Evolutionary conservation across 805 yeast genomes (phyloP).

Genomic region (Isabelozyma rhagii): DNA sequence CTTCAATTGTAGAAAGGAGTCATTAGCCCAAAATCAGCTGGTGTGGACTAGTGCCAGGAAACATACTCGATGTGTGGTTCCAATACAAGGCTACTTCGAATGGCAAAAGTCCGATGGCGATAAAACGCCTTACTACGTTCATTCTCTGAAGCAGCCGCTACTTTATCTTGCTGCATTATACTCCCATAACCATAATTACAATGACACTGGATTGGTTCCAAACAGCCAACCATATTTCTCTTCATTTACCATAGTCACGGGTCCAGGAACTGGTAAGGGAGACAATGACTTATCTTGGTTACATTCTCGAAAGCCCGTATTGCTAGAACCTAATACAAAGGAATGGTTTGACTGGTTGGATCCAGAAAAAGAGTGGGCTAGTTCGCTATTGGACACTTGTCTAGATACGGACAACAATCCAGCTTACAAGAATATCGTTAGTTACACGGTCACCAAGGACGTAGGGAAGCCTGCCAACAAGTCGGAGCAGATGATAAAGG

Average conservation of each 20-base stretch:
- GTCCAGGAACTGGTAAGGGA: conserved; percentile 47
- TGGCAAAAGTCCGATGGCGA: conserved; percentile 51
- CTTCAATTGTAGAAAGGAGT: conserved; percentile 75
- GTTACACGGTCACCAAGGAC: conserved; percentile 54
- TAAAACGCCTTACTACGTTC: conserved; percentile 66
- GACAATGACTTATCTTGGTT: conserved; percentile 60
- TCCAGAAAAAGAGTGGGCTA: conserved; percentile 36
- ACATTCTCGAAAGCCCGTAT: conserved; percentile 76
- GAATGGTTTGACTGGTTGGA: conserved; percentile 67
- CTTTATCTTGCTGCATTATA: conserved; percentile 59
- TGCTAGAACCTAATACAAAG: conserved; percentile 55
- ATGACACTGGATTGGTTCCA: conserved; percentile 12
- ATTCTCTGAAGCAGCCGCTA: conserved; percentile 48
- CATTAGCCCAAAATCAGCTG: conserved; percentile 43
- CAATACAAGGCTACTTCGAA: conserved; percentile 83
- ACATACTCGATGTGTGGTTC: conserved; percentile 65
- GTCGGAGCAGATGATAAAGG: conserved; percentile 35
- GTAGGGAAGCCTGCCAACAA: conserved; percentile 64
- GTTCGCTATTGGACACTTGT: conserved; percentile 32
- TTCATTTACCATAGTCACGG: conserved; percentile 68
- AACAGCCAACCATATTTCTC: conserved; percentile 29
- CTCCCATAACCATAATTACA: conserved; percentile 32
- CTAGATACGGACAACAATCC: conserved; percentile 32
- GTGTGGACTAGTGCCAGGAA: conserved; percentile 57
- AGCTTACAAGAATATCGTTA: conserved; percentile 39